Percentiles rank a stretch among this genome's conserved stretches.
Evolutionary conservation across 345 rosid genomes (phyloP).

Genomic region (Firmiana major): DNA sequence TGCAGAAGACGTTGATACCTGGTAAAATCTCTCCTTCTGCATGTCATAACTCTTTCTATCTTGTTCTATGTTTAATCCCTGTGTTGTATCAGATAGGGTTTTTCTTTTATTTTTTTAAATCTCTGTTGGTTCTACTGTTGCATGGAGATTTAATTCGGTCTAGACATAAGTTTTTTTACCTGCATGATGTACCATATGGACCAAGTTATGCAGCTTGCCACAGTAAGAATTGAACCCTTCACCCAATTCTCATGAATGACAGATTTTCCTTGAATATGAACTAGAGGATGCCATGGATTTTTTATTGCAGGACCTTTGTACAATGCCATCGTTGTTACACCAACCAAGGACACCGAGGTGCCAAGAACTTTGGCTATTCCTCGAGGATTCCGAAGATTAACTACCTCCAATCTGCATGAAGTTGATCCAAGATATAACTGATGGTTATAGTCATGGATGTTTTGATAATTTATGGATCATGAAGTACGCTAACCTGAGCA

Average conservation of each 20-base stretch:
- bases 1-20: background rate
- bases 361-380: slow-evolving; percentile 57
- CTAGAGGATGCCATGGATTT: slow-evolving; percentile 35
- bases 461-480: background rate
- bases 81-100: background rate
- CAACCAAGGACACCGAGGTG: slow-evolving; percentile 44
- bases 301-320: slow-evolving; percentile 50
- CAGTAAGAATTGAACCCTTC: slow-evolving; percentile 54
- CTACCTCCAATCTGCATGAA: slow-evolving; percentile 43
- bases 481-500: slow-evolving; percentile 30
- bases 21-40: background rate
- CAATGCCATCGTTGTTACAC: slow-evolving; percentile 52
- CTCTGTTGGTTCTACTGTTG: background rate
- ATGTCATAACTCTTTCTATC: background rate
- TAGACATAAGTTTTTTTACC: slow-evolving; percentile 27
- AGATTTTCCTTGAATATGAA: slow-evolving; percentile 31
- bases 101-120: background rate
- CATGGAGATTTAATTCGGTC: background rate
- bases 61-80: too few relatives aligned
- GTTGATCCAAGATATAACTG: background rate
- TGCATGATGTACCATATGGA: slow-evolving; percentile 67
- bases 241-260: slow-evolving; percentile 45
- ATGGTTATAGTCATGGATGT: background rate
- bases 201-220: slow-evolving; percentile 62
- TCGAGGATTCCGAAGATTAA: slow-evolving; percentile 46